These are phyloP conservation scores for Bertia moriformis DNA, from an alignment of 2,329 filamentous ascomycete genomes.

Conservation along the genomic window DNA sequence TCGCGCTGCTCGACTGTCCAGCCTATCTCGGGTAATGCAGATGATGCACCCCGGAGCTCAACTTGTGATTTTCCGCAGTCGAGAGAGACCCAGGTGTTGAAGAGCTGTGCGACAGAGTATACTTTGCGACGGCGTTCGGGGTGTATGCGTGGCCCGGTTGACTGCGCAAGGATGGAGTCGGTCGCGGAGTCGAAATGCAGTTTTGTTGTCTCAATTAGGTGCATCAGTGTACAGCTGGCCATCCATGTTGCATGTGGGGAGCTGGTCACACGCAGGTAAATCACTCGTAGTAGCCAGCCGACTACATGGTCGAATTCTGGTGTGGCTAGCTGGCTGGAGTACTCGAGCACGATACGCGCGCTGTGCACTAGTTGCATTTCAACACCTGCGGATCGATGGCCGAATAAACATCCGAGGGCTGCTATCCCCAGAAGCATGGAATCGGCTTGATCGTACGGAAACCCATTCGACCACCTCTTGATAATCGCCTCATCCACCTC, in stretches of 20 bases:
- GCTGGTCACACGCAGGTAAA: slow-evolving; percentile 11
- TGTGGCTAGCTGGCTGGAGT: slow-evolving; percentile 7
- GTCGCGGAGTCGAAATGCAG: too few species aligned
- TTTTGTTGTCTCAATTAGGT: slow-evolving; percentile 11
- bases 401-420: slow-evolving; percentile 15
- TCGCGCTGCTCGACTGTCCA: background rate
- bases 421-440: slow-evolving; percentile 14
- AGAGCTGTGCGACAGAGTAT: background rate
- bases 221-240: slow-evolving; percentile 9
- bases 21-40: background rate
- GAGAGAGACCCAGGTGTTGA: background rate
- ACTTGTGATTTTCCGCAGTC: background rate
- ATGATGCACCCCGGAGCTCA: background rate
- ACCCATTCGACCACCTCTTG: slow-evolving; percentile 13
- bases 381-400: slow-evolving; percentile 5
- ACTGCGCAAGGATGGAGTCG: background rate
- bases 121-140: background rate
- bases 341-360: slow-evolving; percentile 9
- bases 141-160: background rate
- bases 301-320: slow-evolving; percentile 7
- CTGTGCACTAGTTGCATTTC: slow-evolving; percentile 12
- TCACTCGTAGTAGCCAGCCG: slow-evolving; percentile 9
- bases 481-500: background rate
- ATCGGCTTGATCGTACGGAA: slow-evolving; percentile 10
- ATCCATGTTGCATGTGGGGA: slow-evolving; percentile 11